Evolutionary conservation across 305 asterid genomes (phyloP), one percentile per base, ranked within the genome.

Genomic region (Coffea humblotiana): DNA sequence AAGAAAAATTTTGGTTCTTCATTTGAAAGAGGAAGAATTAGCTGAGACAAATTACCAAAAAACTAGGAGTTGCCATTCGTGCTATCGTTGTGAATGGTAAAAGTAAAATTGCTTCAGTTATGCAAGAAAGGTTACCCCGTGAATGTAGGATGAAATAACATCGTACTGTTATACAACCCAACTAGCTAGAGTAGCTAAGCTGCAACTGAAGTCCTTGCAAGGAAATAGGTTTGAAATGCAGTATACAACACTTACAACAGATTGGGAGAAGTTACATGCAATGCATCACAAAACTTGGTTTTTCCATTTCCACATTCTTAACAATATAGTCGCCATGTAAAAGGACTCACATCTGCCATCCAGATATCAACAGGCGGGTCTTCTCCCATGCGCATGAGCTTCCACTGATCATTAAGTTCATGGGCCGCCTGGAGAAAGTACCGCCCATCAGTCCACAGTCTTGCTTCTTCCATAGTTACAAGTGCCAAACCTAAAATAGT

Each of bases 361-460:
- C 99, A 95, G 83, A 80, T 81, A 76, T 94, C 98, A 67, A 92
- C 95, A 75, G 89, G 56, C 64, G 97, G 95, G 74, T 95, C 97
- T 82, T 90, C 96, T 76, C 94, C 97, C 81, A 87, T 83, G 16
- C 98, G 97, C 99, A 95, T 95, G 88, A 95, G 98, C 90, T 90
- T 92, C 99, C 99, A 95, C 82, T 88, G 90, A 74, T 84, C 82
- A 78, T 92, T 84, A 77, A 95, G 99, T 89, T 95, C 92, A 52
- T 90, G 91, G 64, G 87, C 87, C 76, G 99, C 99, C 90, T 95
- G 99, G 84, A 95, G 86, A 86, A 95, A 95, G 84, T 95, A 95
- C 40, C 99, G 87, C 37, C 97, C 99, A 83, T 95, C 99, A 16
- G 99, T 95, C 99, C 99, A 93, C 45, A 95, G 90, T 61, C 92